Base-by-base conservation (phyloP, 2,329 filamentous ascomycete genomes). In the Fusarium sp. region DNA sequence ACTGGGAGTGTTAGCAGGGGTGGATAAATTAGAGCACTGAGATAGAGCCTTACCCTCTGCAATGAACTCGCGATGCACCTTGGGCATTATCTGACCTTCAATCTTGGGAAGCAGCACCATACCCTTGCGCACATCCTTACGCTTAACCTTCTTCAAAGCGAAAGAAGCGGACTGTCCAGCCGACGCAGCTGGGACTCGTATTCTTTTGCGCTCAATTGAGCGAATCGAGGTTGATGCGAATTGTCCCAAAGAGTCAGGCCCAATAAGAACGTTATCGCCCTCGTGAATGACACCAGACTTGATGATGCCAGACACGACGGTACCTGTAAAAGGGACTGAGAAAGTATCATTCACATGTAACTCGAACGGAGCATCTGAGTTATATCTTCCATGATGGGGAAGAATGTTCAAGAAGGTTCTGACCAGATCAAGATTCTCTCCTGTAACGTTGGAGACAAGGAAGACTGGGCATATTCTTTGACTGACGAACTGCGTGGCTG, bases 321-420 rank as follows among this genome's bases (percentile, higher is more conserved):
- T 99, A 14, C 96, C 96, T 1, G 97, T 94, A 78, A 97, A 97
- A 4, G 96, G 96, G 6, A 99, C 96, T 1, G 94, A 97, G 84
- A 98, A 99, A 0, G 93, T 98, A 77, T 99, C 96, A 76, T 98
- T 99, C 68, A 99, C 87, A 62, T 97, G 90, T 72, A 98, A 97
- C 76, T 98, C 96, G 69, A 98, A 96, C 0, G 94, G 90, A 0
- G 92, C 93, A 45, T 93, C 90, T 18, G 90, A 85, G 76, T 98
- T 92, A 77, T 98, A 98, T 63, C 95, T 92, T 48, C 95, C 95
- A 72, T 97, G 93, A 71, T 97, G 94, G 2, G 96, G 96, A 5
- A 99, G 85, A 63, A 98, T 97, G 74, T 98, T 98, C 54, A 99
- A 82, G 78, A 99, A 99, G 0, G 91, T 92, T 54, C 95, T 91